phyloP scores from a whole-genome alignment of 2,329 filamentous ascomycete genomes.

The Pyricularia sp. region DNA sequence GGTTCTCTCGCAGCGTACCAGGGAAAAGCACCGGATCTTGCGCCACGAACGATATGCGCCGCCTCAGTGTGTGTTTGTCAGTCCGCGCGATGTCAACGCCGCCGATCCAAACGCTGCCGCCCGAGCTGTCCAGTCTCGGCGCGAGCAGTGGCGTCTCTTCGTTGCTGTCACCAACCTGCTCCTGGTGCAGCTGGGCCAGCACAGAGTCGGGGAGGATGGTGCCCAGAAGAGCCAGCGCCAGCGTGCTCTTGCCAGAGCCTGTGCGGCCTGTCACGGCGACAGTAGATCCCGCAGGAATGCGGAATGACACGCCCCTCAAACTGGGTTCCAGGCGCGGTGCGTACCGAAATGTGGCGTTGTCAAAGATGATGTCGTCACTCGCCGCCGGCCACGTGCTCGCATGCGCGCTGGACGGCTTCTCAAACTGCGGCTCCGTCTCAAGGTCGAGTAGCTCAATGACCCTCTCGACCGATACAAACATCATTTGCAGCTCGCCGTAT shows the following conservation, averaged over 20 bases:
- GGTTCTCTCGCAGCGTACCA: constrained; percentile 45
- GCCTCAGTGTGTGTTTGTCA: constrained; percentile 41
- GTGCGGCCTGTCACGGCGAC: constrained; percentile 68
- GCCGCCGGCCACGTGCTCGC: constrained; percentile 57
- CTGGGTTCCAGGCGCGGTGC: constrained; percentile 65
- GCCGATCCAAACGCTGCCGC: constrained; percentile 41
- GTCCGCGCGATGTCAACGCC: constrained; percentile 36
- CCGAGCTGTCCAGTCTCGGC: neutral
- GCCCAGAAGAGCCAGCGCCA: constrained; percentile 45
- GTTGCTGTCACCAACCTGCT: neutral
- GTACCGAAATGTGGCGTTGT: constrained; percentile 67
- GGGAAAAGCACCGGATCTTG: constrained; percentile 52
- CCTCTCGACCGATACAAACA: constrained; percentile 81
- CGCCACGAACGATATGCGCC: constrained; percentile 48
- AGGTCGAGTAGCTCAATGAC: constrained; percentile 71
- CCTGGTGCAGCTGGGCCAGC: neutral
- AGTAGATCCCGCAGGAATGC: constrained; percentile 52
- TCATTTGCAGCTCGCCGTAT: constrained; percentile 79
- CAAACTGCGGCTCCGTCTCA: constrained; percentile 50
- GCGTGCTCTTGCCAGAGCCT: constrained; percentile 75
- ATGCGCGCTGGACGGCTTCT: constrained; percentile 50
- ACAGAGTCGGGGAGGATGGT: constrained; percentile 34
- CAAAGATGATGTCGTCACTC: constrained; percentile 60
- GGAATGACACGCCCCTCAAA: constrained; percentile 53
- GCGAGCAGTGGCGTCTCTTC: neutral